Percentiles rank a stretch among this genome's conserved stretches.
These are phyloP conservation scores for Plectosphaerella sp. DNA, from an alignment of 2,329 filamentous ascomycete genomes.

Conservation along the genomic window DNA sequence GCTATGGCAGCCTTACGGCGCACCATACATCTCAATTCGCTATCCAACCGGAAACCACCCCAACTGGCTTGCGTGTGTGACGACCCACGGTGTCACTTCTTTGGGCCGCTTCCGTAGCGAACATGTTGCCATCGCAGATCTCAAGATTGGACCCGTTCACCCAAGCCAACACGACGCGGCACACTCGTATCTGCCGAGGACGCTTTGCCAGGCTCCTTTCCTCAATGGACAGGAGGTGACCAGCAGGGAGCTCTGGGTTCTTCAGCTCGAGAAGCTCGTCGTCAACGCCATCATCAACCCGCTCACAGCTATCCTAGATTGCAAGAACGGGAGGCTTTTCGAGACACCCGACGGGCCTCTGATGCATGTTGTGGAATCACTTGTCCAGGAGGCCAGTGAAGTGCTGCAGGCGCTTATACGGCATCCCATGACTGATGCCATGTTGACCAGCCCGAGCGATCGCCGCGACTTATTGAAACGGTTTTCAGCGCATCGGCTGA, in stretches of 20 bases:
- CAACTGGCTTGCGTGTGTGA: conserved; percentile 66
- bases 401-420: conserved; percentile 68
- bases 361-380: conserved; percentile 57
- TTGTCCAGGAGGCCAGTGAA: conserved; percentile 69
- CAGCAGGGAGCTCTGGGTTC: conserved; percentile 41
- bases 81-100: conserved; percentile 52
- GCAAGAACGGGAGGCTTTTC: conserved; percentile 74
- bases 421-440: conserved; percentile 41
- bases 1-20: conserved; percentile 50
- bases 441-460: conserved; percentile 23
- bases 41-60: conserved; percentile 41
- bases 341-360: conserved; percentile 46
- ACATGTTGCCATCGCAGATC: conserved; percentile 45
- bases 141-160: conserved; percentile 43
- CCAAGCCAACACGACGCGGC: conserved; percentile 13
- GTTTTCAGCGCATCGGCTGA: conserved; percentile 37
- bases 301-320: conserved; percentile 72
- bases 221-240: conserved; percentile 36
- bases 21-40: conserved; percentile 34
- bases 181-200: conserved; percentile 31
- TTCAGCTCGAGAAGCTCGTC: conserved; percentile 84
- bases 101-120: conserved; percentile 44
- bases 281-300: conserved; percentile 81
- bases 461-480: conserved; percentile 25
- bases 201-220: conserved; percentile 36